Base-by-base conservation (phyloP, 208 protist species). In the Trichomonas tenax region DNA sequence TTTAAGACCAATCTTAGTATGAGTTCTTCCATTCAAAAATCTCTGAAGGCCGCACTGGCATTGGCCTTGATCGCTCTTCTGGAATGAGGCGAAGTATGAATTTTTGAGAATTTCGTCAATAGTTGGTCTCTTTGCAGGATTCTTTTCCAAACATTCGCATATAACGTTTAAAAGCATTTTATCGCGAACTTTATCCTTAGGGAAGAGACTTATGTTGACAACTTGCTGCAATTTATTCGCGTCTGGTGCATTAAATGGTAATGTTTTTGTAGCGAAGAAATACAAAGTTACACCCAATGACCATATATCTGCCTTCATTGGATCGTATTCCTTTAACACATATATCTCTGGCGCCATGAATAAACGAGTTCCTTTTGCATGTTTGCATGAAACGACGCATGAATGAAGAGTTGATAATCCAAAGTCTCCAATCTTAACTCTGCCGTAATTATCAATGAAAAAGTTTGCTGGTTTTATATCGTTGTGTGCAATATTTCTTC, bases 401-500 rank as follows among this genome's bases (percentile, higher is more conserved):
- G 8, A 34, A 41, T 40, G 11, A 41, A 41, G 34, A 41, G 81
- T 40, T 36, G 81, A 34, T 17, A 84, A 40, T 0, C 81, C 81
- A 40, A 84, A 84, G 34, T 84, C 81, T 41, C 81, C 81, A 84
- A 84, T 34, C 31, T 84, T 84, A 4, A 84, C 34, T 40, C 26
- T 40, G 6, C 81, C 81, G 34, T 34, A 84, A 0, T 34, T 34
- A 17, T 34, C 34, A 34, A 84, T 34, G n/a, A 84, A 84, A 40
- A 84, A 84, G 34, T 84, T 84, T 17, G 34, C 34, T 84, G 81
- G 81, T 48, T 96, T 93, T 17, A 98, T 40, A 86, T 98, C 97
- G n/a, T 97, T 90, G 90, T 98, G 97, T 23, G 98, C 89, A 46
- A 98, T 97, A 38, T 97, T 98, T 9, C 95, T 51, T 31, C 97